Evolutionary conservation across 106 monocot genomes (phyloP).

Genomic region (Chionographis japonica): DNA sequence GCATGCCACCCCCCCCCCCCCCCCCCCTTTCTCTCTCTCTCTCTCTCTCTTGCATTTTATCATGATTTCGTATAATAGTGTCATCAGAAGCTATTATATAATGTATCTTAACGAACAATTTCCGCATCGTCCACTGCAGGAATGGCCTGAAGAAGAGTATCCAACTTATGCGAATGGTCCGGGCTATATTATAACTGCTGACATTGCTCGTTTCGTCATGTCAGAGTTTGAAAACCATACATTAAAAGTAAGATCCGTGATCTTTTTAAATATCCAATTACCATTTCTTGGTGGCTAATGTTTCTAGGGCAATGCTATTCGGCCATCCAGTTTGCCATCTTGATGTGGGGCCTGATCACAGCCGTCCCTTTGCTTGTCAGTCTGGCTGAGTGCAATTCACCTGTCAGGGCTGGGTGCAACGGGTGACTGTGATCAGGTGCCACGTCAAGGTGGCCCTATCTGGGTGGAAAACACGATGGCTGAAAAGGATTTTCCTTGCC

Average conservation of each 20-base stretch:
- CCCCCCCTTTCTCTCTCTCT: no score
- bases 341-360: no score
- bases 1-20: no score
- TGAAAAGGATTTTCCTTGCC: no score
- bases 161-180: slow-evolving; percentile 99
- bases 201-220: slow-evolving; percentile 74
- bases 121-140: slow-evolving; percentile 31
- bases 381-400: no score
- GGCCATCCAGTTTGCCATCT: background rate
- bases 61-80: background rate
- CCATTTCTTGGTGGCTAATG: background rate
- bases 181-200: slow-evolving; percentile 83
- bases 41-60: background rate
- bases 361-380: no score
- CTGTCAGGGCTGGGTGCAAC: no score
- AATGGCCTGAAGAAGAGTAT: slow-evolving; percentile 98
- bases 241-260: slow-evolving; percentile 60
- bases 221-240: slow-evolving; percentile 78
- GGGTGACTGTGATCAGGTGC: background rate
- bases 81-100: slow-evolving; percentile 2
- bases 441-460: no score
- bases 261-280: background rate
- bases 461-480: no score
- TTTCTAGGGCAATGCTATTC: background rate
- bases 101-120: no score